Percentiles rank a stretch among this genome's conserved stretches.
Evolutionary conservation across 257 asterid species (phyloP).

Genomic region (Solanum boliviense): DNA sequence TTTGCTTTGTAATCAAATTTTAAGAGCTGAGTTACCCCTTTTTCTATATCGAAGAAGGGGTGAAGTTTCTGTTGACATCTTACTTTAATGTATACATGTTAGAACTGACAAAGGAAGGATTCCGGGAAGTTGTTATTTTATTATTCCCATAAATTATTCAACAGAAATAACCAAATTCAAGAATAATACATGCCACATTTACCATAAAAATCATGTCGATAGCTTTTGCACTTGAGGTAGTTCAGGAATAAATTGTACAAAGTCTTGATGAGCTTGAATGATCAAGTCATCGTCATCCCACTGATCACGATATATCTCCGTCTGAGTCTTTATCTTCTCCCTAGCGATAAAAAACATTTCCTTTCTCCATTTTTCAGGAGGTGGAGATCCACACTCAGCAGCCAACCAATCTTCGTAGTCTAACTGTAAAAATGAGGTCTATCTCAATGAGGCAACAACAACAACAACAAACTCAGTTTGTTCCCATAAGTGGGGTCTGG

Average conservation of each 20-base stretch:
- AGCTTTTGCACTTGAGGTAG: not conserved
- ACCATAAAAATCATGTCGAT: not conserved
- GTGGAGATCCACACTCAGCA: conserved; percentile 35
- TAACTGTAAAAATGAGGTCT: conserved; percentile 32
- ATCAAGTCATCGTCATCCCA: conserved; percentile 74
- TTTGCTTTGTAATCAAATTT: not conserved
- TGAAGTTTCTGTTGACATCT: not conserved
- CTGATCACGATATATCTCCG: conserved; percentile 62
- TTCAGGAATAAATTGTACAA: conserved; percentile 17
- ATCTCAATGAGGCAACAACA: not conserved
- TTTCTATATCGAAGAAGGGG: not conserved
- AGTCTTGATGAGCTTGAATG: conserved; percentile 46
- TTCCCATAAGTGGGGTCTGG: not conserved
- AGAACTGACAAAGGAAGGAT: not conserved
- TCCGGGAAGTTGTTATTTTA: not conserved
- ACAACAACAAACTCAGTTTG: not conserved
- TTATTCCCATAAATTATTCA: not conserved
- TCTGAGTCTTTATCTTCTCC: conserved; percentile 32
- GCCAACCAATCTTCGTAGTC: conserved; percentile 89
- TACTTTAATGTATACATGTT: not conserved
- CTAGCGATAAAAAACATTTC: conserved; percentile 48
- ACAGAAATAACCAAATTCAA: not conserved
- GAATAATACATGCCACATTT: not conserved
- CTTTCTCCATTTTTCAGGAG: conserved; percentile 74
- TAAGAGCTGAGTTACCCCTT: not conserved